Conservation (phyloP, 2,329 filamentous ascomycete genomes). For the Apiospora marii region DNA sequence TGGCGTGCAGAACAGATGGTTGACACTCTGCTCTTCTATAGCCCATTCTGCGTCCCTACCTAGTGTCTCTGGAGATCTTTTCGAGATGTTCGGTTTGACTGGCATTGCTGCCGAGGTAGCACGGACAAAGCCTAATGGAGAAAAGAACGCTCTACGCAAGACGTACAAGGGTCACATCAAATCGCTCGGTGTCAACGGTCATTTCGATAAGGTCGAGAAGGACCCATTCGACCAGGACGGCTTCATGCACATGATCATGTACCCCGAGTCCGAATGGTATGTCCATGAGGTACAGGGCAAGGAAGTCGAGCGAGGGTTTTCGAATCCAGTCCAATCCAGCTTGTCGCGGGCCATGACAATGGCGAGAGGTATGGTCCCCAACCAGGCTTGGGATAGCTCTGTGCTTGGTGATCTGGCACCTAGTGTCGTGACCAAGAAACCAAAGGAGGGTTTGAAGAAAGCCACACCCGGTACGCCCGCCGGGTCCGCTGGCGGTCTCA, state of each 20-base stretch:
- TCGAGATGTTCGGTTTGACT: constrained; percentile 63
- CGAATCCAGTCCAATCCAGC: constrained; percentile 50
- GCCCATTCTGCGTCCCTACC: constrained; percentile 58
- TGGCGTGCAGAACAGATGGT: constrained; percentile 44
- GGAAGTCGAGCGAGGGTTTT: constrained; percentile 62
- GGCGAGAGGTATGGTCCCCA: constrained; percentile 64
- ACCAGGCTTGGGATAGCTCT: constrained; percentile 62
- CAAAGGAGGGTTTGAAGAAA: constrained; percentile 45
- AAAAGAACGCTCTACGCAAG: constrained; percentile 72
- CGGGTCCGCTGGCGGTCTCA: constrained; percentile 42
- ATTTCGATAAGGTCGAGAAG: constrained; percentile 67
- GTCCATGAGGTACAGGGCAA: constrained; percentile 61
- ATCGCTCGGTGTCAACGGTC: constrained; percentile 66
- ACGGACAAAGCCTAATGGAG: constrained; percentile 68
- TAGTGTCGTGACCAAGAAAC: constrained; percentile 46
- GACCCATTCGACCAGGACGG: constrained; percentile 59
- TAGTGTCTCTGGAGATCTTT: constrained; percentile 63
- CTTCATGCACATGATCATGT: constrained; percentile 59
- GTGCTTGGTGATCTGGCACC: constrained; percentile 65
- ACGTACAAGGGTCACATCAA: constrained; percentile 76
- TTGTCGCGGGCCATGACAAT: constrained; percentile 63
- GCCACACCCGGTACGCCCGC: constrained; percentile 61
- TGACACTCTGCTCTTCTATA: constrained; percentile 55
- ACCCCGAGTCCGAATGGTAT: constrained; percentile 65
- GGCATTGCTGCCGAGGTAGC: constrained; percentile 68